Evolutionary conservation across 116 monocot species (phyloP), one percentile per base, ranked within the genome.

Genomic region (Iris pallida): DNA sequence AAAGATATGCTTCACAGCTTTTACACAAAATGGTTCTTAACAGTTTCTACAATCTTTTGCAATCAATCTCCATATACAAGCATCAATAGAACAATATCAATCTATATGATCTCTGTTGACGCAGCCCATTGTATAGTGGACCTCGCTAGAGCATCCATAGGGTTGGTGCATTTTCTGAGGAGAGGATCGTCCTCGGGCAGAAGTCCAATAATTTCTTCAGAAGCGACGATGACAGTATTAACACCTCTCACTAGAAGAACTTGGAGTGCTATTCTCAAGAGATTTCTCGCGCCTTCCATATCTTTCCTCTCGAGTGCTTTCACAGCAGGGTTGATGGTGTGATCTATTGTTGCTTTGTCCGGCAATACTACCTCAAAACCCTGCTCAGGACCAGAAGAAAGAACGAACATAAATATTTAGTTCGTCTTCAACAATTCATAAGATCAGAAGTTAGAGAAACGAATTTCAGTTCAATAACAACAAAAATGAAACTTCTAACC

Each of bases 341-440:
- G 90, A 55, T 90, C 90, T 71, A 83, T 80, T 53, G 91, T 87
- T 45, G 84, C 84, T 75, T 75, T 78, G 56, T 91, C 87, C 15
- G 79, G 87, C 40, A 75, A 58, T 6, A 87, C 42, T 10, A 87
- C 87, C 66, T 87, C 91, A 61, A 84, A 85, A 4, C 87, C 91
- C 91, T 91, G 75, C 40, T 62, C 11, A 41, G 16, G 20, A 18
- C 16, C 6, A 56, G 56, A 56, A 18, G 4, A 56, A 19, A 56
- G 7, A 56, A 18, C 4, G 2, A 18, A 18, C 18, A 6, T 56
- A 19, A 17, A 16, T 56, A 56, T 56, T 30, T 30, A 30, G 30
- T 30, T 30, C 30, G 30, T 30, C 30, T 30, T 30, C 30, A 30
- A 30, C 30, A 30, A 30, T 30, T 30, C 30, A 30, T 30, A 30